A percentile compares a stretch with the other conserved stretches of the same genome.
These are phyloP conservation scores for Rosa multiflora DNA, from an alignment of 306 rosid species.

Conservation along the genomic window DNA sequence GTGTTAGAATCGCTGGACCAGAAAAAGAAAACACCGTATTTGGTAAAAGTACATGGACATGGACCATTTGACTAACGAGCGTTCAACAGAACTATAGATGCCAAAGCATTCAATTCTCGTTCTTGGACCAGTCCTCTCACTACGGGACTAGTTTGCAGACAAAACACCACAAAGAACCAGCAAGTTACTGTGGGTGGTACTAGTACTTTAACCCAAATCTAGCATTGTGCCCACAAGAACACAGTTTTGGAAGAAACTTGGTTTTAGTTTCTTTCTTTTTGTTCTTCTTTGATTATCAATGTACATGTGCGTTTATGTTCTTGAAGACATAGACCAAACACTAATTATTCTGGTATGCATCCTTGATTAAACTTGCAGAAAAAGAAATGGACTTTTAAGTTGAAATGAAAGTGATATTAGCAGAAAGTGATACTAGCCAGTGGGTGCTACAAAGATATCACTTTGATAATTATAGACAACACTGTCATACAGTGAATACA, in stretches of 20 bases:
- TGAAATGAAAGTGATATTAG: neutral
- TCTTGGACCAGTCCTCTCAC: neutral
- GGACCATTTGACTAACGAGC: neutral
- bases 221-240: neutral
- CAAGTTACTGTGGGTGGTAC: neutral
- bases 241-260: neutral
- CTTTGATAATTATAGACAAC: neutral
- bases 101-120: neutral
- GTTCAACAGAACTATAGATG: neutral
- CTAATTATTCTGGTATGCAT: neutral
- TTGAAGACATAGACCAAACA: neutral
- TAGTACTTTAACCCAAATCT: neutral
- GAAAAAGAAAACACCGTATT: neutral
- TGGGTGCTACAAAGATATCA: neutral
- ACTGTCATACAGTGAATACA: neutral
- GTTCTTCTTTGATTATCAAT: neutral
- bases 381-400: neutral
- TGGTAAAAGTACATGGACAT: neutral
- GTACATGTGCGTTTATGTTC: neutral
- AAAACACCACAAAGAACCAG: neutral
- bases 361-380: neutral
- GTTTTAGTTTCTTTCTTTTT: neutral
- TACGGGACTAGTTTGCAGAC: neutral
- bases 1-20: neutral
- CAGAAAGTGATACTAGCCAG: neutral